phyloP scores from a whole-genome alignment of 306 rosid species.

The Ormosia emarginata region DNA sequence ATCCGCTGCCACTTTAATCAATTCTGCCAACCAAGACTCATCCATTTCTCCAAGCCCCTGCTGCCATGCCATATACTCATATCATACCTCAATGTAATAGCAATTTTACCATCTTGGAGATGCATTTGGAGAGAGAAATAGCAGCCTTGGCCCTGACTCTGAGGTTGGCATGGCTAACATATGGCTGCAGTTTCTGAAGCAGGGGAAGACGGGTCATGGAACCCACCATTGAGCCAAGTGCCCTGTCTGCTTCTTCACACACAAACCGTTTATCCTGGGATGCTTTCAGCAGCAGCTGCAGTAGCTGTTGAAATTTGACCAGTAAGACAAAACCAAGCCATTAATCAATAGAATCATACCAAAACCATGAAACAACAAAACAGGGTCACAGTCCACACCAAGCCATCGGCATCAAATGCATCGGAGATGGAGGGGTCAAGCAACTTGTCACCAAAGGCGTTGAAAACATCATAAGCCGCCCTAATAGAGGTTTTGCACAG shows the following conservation, averaged over 20 bases:
- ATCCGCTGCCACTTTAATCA: slow-evolving; percentile 69
- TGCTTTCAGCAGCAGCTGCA: slow-evolving; percentile 79
- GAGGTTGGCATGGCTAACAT: slow-evolving; percentile 62
- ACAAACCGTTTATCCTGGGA: slow-evolving; percentile 90
- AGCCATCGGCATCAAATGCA: slow-evolving; percentile 51
- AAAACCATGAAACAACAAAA: background rate
- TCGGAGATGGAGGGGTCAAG: slow-evolving; percentile 51
- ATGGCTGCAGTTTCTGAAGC: slow-evolving; percentile 52
- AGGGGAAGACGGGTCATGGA: slow-evolving; percentile 70
- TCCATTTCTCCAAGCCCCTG: slow-evolving; percentile 73
- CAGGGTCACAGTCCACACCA: slow-evolving; percentile 44
- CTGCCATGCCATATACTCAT: background rate
- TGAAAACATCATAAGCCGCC: slow-evolving; percentile 81
- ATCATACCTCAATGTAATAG: background rate
- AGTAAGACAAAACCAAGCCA: slow-evolving; percentile 6
- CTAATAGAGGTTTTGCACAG: slow-evolving; percentile 83
- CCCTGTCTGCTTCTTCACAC: slow-evolving; percentile 89
- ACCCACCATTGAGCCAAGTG: slow-evolving; percentile 60
- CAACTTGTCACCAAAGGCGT: slow-evolving; percentile 66
- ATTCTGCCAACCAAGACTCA: slow-evolving; percentile 51
- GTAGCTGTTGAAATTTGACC: slow-evolving; percentile 45
- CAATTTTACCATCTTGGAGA: slow-evolving; percentile 71
- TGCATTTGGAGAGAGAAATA: slow-evolving; percentile 59
- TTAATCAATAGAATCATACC: background rate
- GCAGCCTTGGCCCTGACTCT: slow-evolving; percentile 89